Base-by-base conservation (phyloP, 805 yeast species). In the Candida vartiovaarae region DNA sequence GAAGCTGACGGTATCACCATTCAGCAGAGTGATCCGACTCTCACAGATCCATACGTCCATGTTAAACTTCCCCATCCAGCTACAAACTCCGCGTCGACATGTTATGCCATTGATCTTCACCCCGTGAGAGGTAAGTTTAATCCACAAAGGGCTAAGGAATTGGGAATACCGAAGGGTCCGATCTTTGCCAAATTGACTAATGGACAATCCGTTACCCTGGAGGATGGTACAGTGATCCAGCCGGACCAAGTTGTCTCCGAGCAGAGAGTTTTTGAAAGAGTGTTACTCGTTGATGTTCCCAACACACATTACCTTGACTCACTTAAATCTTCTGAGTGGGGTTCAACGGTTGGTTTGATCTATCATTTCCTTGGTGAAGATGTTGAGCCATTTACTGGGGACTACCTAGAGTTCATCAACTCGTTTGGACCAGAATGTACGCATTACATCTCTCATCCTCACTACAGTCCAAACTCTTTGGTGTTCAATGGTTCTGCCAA, bases 61-160 rank as follows among this genome's bases (percentile, higher is more conserved):
- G 65, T 63, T 3, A 58, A 61, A 11, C 54, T 67, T 6, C 72
- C 72, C 10, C 46, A 44, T 1, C 32, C 44, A 5, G 39, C 52
- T 4, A 52, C 50, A 23, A 43, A 54, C 9, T 26, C 44, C 3
- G 28, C 46, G 11, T 70, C 93, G 0, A 72, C 88, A 3, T 79
- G 74, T 53, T 90, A 83, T 59, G 70, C 86, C n/a, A 67, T 91
- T 6, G 71, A 77, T 27, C 76, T 86, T 36, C 65, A 75, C 35
- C 79, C 89, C 0, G 68, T 76, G 0, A 68, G 96, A 54, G 98
- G 99, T 0, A 82, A 74, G 55, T 93, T 93, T 56, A 67, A 78
- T 45, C 76, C 76, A 0, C 65, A 69, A 7, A 78, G 72, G 54
- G 97, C 98, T 2, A 66, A 62, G 24, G 75, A 67, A 36, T 63